A percentile compares a stretch with the other conserved stretches of the same genome.
Conservation (phyloP, 2,329 filamentous ascomycete species). For the Dothistroma septosporum region DNA sequence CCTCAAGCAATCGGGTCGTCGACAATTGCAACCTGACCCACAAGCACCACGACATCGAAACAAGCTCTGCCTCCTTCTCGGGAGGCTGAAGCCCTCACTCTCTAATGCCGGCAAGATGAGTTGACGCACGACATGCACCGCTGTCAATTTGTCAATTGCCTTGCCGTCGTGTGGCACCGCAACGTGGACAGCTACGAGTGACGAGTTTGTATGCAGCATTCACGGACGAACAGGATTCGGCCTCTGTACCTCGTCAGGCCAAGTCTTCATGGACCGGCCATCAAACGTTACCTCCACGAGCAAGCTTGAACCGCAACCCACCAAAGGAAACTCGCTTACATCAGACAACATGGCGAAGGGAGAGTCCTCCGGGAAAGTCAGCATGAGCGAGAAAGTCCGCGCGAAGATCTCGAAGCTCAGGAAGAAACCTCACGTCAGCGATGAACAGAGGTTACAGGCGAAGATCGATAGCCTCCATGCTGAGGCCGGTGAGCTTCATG, state of each 20-base stretch:
- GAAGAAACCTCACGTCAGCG: slow-evolving; percentile 6
- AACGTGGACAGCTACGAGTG: neutral
- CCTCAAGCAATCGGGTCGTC: neutral
- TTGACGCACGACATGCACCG: neutral
- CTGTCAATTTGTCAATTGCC: neutral
- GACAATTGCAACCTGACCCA: neutral
- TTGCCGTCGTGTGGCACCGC: neutral
- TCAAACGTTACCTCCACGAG: neutral
- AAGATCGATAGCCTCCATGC: slow-evolving; percentile 4
- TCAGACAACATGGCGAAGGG: neutral
- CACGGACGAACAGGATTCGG: neutral
- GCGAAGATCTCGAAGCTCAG: slow-evolving; percentile 3
- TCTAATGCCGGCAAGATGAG: neutral
- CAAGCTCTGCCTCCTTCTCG: neutral
- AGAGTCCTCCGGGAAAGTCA: neutral
- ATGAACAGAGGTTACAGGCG: slow-evolving; percentile 7
- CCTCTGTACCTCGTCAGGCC: neutral
- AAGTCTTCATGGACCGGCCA: neutral
- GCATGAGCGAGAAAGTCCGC: neutral
- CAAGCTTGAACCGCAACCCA: neutral
- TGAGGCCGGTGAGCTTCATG: slow-evolving; percentile 7
- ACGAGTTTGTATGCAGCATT: neutral
- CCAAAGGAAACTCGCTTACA: neutral
- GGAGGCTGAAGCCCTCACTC: neutral
- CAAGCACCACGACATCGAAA: neutral